Conservation (phyloP, 106 monocot genomes). For the Dendrobium officinale region DNA sequence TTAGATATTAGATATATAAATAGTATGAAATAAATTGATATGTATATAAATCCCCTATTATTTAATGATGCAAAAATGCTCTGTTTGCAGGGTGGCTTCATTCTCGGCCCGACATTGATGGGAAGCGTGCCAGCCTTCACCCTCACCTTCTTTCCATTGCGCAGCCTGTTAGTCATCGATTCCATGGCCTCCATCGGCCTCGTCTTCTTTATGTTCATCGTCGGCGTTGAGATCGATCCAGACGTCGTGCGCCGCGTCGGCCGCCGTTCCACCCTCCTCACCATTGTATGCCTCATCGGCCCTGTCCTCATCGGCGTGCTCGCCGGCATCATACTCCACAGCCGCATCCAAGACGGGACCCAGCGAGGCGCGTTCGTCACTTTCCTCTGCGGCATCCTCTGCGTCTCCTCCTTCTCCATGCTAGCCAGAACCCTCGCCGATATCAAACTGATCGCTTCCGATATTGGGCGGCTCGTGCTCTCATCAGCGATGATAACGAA, state of each 20-base stretch:
- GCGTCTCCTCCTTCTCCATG: constrained; percentile 24
- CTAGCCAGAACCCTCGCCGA: constrained; percentile 27
- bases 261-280: neutral
- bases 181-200: constrained; percentile 19
- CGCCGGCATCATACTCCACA: constrained; percentile 15
- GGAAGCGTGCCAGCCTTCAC: constrained; percentile 1
- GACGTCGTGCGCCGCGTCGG: neutral
- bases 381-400: constrained; percentile 21
- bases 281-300: constrained; percentile 15
- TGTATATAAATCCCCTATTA: too few relatives aligned
- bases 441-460: constrained; percentile 18
- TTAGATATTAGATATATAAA: too few relatives aligned
- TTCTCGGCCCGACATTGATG: constrained; percentile 11
- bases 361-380: constrained; percentile 1
- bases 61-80: neutral
- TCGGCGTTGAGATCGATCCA: constrained; percentile 18
- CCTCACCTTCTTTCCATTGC: constrained; percentile 2
- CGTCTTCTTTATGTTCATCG: constrained; percentile 21
- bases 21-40: too few relatives aligned
- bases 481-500: constrained; percentile 29
- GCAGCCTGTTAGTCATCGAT: constrained; percentile 14
- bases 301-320: constrained; percentile 20
- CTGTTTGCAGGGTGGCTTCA: constrained; percentile 5
- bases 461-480: constrained; percentile 17
- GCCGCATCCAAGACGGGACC: neutral